These are phyloP conservation scores for Cladophialophora immunda DNA, from an alignment of 2,329 filamentous ascomycete genomes.

Conservation along the genomic window DNA sequence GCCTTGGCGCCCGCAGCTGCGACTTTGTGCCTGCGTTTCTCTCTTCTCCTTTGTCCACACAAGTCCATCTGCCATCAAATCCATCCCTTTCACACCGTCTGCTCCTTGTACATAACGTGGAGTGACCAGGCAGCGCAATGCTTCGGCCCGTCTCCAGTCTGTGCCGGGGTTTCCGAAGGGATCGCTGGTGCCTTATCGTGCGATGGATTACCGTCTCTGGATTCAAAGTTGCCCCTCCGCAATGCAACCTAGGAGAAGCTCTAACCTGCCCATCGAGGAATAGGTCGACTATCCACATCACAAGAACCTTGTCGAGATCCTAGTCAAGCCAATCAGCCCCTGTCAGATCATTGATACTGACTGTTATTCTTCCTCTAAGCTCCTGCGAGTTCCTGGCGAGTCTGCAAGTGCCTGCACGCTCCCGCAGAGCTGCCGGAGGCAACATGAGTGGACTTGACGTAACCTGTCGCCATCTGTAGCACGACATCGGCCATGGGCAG, in stretches of 20 bases:
- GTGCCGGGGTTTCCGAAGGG: background rate
- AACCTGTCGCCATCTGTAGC: background rate
- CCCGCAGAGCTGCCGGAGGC: background rate
- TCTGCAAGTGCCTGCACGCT: background rate
- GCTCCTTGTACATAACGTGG: background rate
- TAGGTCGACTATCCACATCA: background rate
- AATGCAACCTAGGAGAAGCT: slow-evolving; percentile 7
- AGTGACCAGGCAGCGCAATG: background rate
- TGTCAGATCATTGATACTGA: background rate
- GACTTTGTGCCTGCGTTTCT: background rate
- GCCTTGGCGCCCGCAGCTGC: background rate
- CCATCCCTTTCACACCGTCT: background rate
- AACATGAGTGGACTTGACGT: background rate
- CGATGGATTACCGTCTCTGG: background rate
- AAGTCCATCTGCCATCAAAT: background rate
- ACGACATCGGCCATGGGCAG: background rate
- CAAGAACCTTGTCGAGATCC: background rate
- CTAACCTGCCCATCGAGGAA: background rate
- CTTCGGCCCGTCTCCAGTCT: background rate
- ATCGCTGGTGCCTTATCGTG: background rate
- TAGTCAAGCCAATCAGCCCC: background rate
- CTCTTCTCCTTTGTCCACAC: background rate
- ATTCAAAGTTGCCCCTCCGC: slow-evolving; percentile 1
- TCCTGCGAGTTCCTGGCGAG: background rate
- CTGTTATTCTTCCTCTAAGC: background rate